These are phyloP conservation scores for Anthoceros angustus DNA, from an alignment of 225 moss, liverwort and hornwort genomes.

Conservation along the genomic window DNA sequence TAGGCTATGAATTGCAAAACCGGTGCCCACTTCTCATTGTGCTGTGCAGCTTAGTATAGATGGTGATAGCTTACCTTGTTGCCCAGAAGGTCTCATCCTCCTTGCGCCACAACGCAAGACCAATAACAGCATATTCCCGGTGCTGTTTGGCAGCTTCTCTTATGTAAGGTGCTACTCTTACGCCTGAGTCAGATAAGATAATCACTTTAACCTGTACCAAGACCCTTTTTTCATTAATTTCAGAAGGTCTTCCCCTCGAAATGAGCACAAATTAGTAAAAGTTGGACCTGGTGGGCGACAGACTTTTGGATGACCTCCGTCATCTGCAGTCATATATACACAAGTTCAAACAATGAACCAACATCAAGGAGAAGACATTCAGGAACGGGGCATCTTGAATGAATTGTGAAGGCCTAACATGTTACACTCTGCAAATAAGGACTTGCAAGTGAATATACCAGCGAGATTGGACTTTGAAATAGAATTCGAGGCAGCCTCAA, in stretches of 20 bases:
- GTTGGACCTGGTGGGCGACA: background rate
- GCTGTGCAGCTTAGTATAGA: background rate
- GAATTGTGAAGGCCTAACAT: too few species aligned
- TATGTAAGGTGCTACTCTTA: conserved; percentile 37
- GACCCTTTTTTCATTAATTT: background rate
- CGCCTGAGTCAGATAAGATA: conserved; percentile 49
- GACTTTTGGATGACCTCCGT: conserved; percentile 27
- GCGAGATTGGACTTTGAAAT: conserved; percentile 25
- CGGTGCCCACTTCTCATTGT: too few species aligned
- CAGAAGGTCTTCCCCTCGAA: background rate
- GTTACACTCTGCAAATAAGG: too few species aligned
- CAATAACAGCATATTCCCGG: conserved; percentile 35
- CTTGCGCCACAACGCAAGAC: conserved; percentile 50
- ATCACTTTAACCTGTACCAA: conserved; percentile 31
- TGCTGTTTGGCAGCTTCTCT: conserved; percentile 41
- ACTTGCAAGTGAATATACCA: conserved; percentile 14
- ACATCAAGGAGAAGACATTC: background rate
- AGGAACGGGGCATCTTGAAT: too few species aligned
- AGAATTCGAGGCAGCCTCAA: conserved; percentile 46
- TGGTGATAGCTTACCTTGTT: conserved; percentile 15
- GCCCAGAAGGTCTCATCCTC: conserved; percentile 40
- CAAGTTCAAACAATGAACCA: background rate
- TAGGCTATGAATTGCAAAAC: background rate
- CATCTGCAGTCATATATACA: conserved; percentile 9
- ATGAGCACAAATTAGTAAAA: background rate